Evolutionary conservation across 805 yeast species (phyloP), one percentile per base, ranked within the genome.

Genomic region (Blastobotrys chiropterorum): DNA sequence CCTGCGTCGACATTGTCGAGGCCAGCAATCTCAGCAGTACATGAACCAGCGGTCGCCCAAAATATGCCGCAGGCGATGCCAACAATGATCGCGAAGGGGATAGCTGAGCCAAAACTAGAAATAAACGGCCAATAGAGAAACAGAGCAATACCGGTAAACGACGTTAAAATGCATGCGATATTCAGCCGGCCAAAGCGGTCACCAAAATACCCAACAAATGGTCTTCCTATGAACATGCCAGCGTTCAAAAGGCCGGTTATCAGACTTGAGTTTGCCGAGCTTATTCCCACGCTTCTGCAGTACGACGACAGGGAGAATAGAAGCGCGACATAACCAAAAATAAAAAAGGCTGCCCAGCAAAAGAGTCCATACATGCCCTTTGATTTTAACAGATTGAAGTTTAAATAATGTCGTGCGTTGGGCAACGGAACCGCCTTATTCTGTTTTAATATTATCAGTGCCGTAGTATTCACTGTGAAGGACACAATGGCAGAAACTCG

Each of bases 181-280:
- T 81, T 83, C 64, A 77, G 81, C 19, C 76, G 71, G 2, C 89
- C 89, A 30, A 45, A 45, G 6, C 47, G 17, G 17, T 45, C 47
- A 21, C 17, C 39, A 14, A 45, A 53, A 46, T 69, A 64, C 2
- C 84, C 85, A 0, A 85, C 83, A 3, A 80, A 52, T 14, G 71
- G 68, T 46, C 88, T 66, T 2, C 88, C 86, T 1, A 74, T 53
- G 0, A 80, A 66, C 0, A 86, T 77, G 8, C 71, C 65, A 2
- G 70, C 71, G 59, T 77, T 78, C 60, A 78, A 66, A 5, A 39
- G 7, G 6, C 19, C 42, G 6, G 19, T 39, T 5, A 39, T 16
- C 19, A 16, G 7, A 15, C 19, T 15, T 5, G 19, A n/a, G 19
- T 39, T n/a, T 7, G 42, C 16, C 16, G 42, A 39, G 42, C 19